Percentiles rank a stretch among this genome's conserved stretches.
These are phyloP conservation scores for Mycena maculata DNA, from an alignment of 768 basidiomycete genomes.

Conservation along the genomic window DNA sequence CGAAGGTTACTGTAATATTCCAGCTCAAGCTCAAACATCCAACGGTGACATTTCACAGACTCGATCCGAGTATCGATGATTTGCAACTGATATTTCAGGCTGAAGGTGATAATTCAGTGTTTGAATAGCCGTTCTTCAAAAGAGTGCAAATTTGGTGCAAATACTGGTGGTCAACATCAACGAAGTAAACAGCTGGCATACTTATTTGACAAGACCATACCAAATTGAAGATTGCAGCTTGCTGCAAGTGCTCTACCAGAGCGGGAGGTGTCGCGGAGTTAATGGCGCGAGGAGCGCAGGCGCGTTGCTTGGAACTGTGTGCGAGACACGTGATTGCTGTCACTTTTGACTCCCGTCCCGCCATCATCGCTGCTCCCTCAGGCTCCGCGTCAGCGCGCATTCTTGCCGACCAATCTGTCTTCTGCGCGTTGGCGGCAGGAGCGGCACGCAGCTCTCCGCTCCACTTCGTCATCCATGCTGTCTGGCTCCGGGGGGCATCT, in stretches of 20 bases:
- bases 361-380: constrained; percentile 2
- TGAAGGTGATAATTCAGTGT: constrained; percentile 1
- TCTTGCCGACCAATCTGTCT: constrained; percentile 3
- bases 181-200: constrained; percentile 2
- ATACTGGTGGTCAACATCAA: constrained; percentile 3
- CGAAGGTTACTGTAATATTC: constrained; percentile 3
- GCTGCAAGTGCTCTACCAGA: constrained; percentile 6
- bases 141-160: no score
- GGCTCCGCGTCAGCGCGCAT: neutral
- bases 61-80: constrained; percentile 1
- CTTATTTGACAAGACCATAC: constrained; percentile 7
- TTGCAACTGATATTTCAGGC: neutral
- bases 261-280: constrained; percentile 2
- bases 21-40: constrained; percentile 2
- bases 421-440: neutral
- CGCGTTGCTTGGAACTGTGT: constrained; percentile 13
- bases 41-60: no score
- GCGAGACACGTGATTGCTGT: constrained; percentile 14
- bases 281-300: no score
- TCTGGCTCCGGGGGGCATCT: neutral
- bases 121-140: no score
- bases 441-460: neutral
- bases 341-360: neutral
- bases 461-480: neutral
- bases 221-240: constrained; percentile 8